phyloP scores from a whole-genome alignment of 176 grass and related monocot species.

The Ananas comosus region DNA sequence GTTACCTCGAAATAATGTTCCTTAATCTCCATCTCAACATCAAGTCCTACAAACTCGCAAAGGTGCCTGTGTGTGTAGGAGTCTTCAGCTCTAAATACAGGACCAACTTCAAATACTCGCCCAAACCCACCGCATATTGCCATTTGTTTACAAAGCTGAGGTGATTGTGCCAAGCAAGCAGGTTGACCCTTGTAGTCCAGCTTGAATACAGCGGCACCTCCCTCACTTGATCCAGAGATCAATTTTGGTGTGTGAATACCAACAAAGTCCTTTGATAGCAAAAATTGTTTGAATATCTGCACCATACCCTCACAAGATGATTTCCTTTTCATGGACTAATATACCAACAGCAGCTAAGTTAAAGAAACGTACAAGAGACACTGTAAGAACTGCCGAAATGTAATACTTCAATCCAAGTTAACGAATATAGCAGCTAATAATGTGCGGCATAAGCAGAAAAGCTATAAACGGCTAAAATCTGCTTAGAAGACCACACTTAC shows the following conservation, averaged over 20 bases:
- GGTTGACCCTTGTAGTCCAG: slow-evolving; percentile 84
- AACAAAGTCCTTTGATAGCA: slow-evolving; percentile 64
- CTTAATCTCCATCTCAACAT: slow-evolving; percentile 94
- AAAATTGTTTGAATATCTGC: slow-evolving; percentile 63
- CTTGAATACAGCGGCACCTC: slow-evolving; percentile 91
- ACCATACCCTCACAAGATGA: background rate
- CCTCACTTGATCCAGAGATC: slow-evolving; percentile 74
- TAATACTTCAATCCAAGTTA: background rate
- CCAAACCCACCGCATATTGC: slow-evolving; percentile 67
- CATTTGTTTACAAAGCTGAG: slow-evolving; percentile 86
- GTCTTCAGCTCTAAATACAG: slow-evolving; percentile 81
- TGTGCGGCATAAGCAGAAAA: background rate
- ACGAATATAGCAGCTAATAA: background rate
- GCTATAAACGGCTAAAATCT: slow-evolving; percentile 3
- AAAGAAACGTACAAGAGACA: background rate
- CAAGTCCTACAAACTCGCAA: slow-evolving; percentile 92
- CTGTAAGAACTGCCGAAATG: too few relatives aligned
- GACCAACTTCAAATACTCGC: slow-evolving; percentile 81
- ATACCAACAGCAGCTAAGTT: background rate
- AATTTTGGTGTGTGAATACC: slow-evolving; percentile 80
- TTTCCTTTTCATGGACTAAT: background rate
- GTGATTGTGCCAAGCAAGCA: slow-evolving; percentile 88
- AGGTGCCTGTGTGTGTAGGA: slow-evolving; percentile 92
- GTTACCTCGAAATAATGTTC: slow-evolving; percentile 95
- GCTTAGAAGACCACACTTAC: slow-evolving; percentile 29